Base-by-base conservation (phyloP, 192 early-diverging fungal species). In the Jimgerdemannia lactiflua region DNA sequence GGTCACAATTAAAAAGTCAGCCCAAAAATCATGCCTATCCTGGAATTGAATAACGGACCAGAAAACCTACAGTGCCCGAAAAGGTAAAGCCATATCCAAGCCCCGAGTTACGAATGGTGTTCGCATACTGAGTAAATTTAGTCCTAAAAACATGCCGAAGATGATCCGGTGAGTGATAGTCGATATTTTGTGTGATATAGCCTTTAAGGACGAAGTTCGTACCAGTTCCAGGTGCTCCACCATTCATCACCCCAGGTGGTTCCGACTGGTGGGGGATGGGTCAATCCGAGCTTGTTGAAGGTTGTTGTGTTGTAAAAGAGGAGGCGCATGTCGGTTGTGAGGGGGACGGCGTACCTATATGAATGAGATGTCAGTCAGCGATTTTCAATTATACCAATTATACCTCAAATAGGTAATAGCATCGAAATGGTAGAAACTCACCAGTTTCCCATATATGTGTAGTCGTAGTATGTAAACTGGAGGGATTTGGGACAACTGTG, bases 21-120 rank as follows among this genome's bases (percentile, higher is more conserved):
- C 0, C 49, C 49, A 59, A 59, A 14, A 14, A 59, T 59, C 49
- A 59, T 10, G 49, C 49, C 49, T 59, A 0, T 59, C 49, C 49
- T 1, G 14, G 14, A 59, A 59, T 59, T 59, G 14, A 10, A 59
- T 59, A 14, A 14, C 49, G 14, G 6, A 10, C 49, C 6, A 59
- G 49, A 0, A 54, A 59, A 59, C 6, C 2, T 59, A 59, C 49
- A 59, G 6, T 59, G 6, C 72, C 72, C 14, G 67, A 64, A 42
- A 73, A 73, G n/a, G 65, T 66, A 17, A 73, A 40, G n/a, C 72
- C 72, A 66, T 73, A 73, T 66, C 72, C 72, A 39, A 73, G 44
- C 9, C 72, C 72, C 7, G 72, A 73, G 49, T 59, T 59, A 59
- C 49, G 6, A 59, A 59, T 59, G 49, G 49, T 59, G 49, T 6